phyloP scores from a whole-genome alignment of 1,284 basidiomycete genomes.

The Exsudoporus floridanus region DNA sequence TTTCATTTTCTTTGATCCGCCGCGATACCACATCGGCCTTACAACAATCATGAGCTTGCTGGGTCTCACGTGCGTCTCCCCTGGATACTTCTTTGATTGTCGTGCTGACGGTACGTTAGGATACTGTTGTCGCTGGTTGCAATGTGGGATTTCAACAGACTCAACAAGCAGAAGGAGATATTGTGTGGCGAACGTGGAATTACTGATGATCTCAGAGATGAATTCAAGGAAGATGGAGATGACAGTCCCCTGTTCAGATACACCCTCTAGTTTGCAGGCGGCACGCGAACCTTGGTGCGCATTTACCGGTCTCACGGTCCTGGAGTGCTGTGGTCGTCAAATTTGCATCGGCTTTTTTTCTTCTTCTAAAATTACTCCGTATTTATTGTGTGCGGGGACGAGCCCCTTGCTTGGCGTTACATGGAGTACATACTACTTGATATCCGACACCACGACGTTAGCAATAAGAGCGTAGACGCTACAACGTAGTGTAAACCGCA shows the following conservation, averaged over 20 bases:
- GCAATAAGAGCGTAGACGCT: slow-evolving; percentile 1
- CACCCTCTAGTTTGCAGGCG: slow-evolving; percentile 3
- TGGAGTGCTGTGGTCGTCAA: background rate
- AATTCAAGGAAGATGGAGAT: slow-evolving; percentile 46
- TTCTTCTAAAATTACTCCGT: background rate
- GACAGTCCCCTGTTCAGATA: slow-evolving; percentile 50
- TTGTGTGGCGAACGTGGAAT: slow-evolving; percentile 41
- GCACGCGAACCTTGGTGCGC: background rate
- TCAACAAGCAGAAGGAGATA: slow-evolving; percentile 43
- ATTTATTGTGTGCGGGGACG: background rate
- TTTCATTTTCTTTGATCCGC: slow-evolving; percentile 46
- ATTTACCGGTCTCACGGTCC: too few species aligned
- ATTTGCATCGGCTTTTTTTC: too few species aligned
- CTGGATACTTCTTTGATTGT: background rate
- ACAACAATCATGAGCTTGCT: slow-evolving; percentile 39
- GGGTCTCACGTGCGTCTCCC: slow-evolving; percentile 27
- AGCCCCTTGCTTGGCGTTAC: background rate
- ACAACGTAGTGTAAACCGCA: background rate
- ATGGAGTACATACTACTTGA: too few species aligned
- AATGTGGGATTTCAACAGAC: slow-evolving; percentile 40
- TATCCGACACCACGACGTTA: background rate
- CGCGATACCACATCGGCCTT: slow-evolving; percentile 49
- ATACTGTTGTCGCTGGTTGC: slow-evolving; percentile 19
- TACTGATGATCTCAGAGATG: slow-evolving; percentile 32
- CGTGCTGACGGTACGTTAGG: slow-evolving; percentile 21